Base-by-base conservation (phyloP, 495 filamentous ascomycete genomes). In the Hypomontagnella monticulosa region DNA sequence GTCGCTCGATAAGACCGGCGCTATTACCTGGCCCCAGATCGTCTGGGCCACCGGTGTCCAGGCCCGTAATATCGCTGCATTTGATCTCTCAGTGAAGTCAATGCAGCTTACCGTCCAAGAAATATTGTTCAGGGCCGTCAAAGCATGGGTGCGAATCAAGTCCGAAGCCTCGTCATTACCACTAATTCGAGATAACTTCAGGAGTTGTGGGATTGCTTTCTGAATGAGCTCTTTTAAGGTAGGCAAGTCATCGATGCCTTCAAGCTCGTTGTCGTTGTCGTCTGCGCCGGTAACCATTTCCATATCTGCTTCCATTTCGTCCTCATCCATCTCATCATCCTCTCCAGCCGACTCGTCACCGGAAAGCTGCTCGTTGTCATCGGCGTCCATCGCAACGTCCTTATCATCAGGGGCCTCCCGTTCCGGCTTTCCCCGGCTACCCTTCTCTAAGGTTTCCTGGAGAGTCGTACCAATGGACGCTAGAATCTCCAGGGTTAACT, bases 101-200 rank as follows among this genome's bases (percentile, higher is more conserved):
- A 85, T 71, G 52, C 76, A 77, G 11, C 80, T 79, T 10, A 85
- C 71, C 12, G 85, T 83, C 86, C 86, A 88, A 12, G 86, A 73
- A 52, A 89, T 85, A 66, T 88, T 89, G 71, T 84, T 86, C 23
- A 89, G 74, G 7, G 83, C 78, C 11, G 78, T 78, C 5, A 88
- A 59, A 6, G 85, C 81, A 41, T 80, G 76, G 5, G 58, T 72
- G 38, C 78, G 81, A 42, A 85, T 73, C n/a, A 74, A 58, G 1
- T 70, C 56, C 2, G 72, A 57, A 14, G 40, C 14, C 37, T 71
- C 63, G 30, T 69, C 68, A 6, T 53, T 56, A 9, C 60, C 64
- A 9, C 71, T 61, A 32, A 64, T 69, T n/a, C 58, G 56, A 33
- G 60, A 61, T 6, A 87, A 67, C 5, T 71, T 71, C 37, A 87